Conservation (phyloP, 2,329 filamentous ascomycete genomes). For the Colletotrichum simmondsii region DNA sequence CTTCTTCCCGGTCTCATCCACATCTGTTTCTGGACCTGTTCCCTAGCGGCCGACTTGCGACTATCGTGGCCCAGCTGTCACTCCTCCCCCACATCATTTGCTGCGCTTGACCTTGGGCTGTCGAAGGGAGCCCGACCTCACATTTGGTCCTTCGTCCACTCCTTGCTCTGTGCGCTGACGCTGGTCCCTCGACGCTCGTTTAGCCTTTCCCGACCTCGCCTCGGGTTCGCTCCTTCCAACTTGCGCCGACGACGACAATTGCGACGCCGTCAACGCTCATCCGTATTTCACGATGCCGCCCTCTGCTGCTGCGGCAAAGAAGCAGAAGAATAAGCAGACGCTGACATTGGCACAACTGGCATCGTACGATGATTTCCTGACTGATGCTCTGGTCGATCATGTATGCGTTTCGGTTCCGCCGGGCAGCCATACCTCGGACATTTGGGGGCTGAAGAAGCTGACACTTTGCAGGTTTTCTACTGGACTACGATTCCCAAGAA, state of each 20-base stretch:
- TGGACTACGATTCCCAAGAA: constrained; percentile 98
- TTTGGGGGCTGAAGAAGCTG: constrained; percentile 35
- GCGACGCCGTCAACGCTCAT: neutral
- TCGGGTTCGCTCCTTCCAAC: constrained; percentile 3
- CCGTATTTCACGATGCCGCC: constrained; percentile 48
- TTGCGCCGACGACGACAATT: constrained; percentile 21
- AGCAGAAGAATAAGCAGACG: constrained; percentile 75
- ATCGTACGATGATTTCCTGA: constrained; percentile 94
- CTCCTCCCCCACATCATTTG: neutral
- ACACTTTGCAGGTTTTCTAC: constrained; percentile 79
- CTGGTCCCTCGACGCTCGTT: constrained; percentile 27
- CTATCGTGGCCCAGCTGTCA: constrained; percentile 6
- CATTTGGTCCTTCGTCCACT: constrained; percentile 26
- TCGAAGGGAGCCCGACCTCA: constrained; percentile 28
- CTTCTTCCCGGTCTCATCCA: constrained; percentile 16
- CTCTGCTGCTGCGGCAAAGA: constrained; percentile 48
- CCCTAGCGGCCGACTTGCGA: constrained; percentile 9
- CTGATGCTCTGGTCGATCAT: constrained; percentile 94
- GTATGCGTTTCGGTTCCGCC: constrained; percentile 64
- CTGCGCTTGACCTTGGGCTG: constrained; percentile 26
- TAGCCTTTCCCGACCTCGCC: constrained; percentile 20
- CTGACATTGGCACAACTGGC: constrained; percentile 89
- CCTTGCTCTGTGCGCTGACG: constrained; percentile 30
- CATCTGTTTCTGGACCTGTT: neutral
- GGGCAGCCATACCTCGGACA: neutral